Evolutionary conservation across 768 basidiomycete species (phyloP).

Genomic region (Collybiopsis luxurians): DNA sequence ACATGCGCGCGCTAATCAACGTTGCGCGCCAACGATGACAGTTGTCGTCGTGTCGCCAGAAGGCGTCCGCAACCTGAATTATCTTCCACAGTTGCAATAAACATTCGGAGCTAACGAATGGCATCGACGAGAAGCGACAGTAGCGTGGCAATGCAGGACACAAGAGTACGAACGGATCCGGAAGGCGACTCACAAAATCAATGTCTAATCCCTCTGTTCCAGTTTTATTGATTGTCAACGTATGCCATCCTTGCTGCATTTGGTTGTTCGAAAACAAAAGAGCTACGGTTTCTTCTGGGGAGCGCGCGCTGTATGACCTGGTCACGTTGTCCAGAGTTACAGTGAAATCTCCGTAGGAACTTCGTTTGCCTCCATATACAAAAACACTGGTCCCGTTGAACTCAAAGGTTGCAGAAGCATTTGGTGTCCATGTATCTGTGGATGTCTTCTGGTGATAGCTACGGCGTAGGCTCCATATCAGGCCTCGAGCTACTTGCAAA

Average conservation of each 20-base stretch:
- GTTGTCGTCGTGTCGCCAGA: too few species aligned
- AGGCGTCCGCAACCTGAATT: too few species aligned
- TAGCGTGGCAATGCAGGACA: background rate
- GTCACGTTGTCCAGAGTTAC: slow-evolving; percentile 23
- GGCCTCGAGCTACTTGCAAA: slow-evolving; percentile 21
- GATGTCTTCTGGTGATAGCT: slow-evolving; percentile 30
- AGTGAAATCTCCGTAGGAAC: slow-evolving; percentile 28
- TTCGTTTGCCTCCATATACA: slow-evolving; percentile 30
- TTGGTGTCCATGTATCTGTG: slow-evolving; percentile 21
- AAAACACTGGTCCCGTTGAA: slow-evolving; percentile 32
- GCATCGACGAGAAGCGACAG: background rate
- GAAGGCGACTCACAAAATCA: slow-evolving; percentile 1
- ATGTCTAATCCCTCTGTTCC: slow-evolving; percentile 2
- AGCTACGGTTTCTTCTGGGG: background rate
- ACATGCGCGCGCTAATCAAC: too few species aligned
- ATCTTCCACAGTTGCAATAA: too few species aligned
- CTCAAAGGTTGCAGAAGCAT: slow-evolving; percentile 18
- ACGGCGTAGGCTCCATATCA: slow-evolving; percentile 3
- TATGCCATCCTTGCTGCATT: slow-evolving; percentile 4
- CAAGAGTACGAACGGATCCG: background rate
- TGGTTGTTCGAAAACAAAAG: background rate
- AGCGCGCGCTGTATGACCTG: slow-evolving; percentile 8
- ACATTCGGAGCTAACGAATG: background rate
- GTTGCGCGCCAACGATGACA: too few species aligned
- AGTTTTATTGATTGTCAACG: background rate